phyloP scores from a whole-genome alignment of 2,329 filamentous ascomycete genomes.

The Ceratocystis huliohia region DNA sequence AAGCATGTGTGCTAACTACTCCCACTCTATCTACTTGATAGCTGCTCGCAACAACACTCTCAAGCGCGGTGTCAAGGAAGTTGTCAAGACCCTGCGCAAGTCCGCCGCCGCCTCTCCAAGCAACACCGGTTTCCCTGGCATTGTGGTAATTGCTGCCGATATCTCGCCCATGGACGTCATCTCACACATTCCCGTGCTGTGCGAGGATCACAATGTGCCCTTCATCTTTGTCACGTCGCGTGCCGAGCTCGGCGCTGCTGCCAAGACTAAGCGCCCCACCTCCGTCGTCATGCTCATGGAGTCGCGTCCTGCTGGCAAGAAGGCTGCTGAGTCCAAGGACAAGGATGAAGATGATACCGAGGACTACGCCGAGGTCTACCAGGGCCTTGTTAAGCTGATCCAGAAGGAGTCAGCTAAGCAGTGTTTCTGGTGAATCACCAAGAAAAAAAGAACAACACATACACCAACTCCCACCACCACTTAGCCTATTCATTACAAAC shows the following conservation, averaged over 20 bases:
- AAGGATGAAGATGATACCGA: slow-evolving; percentile 40
- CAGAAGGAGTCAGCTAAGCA: slow-evolving; percentile 53
- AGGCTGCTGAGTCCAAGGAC: slow-evolving; percentile 31
- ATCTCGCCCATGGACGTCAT: slow-evolving; percentile 99
- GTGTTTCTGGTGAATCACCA: slow-evolving; percentile 32
- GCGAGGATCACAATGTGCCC: slow-evolving; percentile 94
- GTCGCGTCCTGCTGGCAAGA: slow-evolving; percentile 38
- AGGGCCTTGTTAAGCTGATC: slow-evolving; percentile 51
- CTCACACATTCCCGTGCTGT: slow-evolving; percentile 91
- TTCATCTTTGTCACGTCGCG: slow-evolving; percentile 91
- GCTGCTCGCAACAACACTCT: slow-evolving; percentile 91
- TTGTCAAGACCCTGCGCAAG: slow-evolving; percentile 96
- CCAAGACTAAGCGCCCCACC: slow-evolving; percentile 89
- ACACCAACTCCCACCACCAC: background rate
- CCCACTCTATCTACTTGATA: slow-evolving; percentile 30
- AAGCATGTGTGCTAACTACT: slow-evolving; percentile 21
- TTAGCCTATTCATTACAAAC: too few species aligned
- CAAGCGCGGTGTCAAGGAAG: slow-evolving; percentile 97
- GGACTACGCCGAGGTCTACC: slow-evolving; percentile 51
- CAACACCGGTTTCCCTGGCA: slow-evolving; percentile 50
- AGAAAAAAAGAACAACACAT: background rate
- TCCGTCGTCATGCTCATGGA: slow-evolving; percentile 84
- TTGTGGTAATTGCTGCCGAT: slow-evolving; percentile 90
- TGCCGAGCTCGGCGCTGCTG: slow-evolving; percentile 84
- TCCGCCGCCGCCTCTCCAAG: slow-evolving; percentile 58